phyloP scores from a whole-genome alignment of 2,329 filamentous ascomycete genomes.

The Beauveria rudraprayagi region DNA sequence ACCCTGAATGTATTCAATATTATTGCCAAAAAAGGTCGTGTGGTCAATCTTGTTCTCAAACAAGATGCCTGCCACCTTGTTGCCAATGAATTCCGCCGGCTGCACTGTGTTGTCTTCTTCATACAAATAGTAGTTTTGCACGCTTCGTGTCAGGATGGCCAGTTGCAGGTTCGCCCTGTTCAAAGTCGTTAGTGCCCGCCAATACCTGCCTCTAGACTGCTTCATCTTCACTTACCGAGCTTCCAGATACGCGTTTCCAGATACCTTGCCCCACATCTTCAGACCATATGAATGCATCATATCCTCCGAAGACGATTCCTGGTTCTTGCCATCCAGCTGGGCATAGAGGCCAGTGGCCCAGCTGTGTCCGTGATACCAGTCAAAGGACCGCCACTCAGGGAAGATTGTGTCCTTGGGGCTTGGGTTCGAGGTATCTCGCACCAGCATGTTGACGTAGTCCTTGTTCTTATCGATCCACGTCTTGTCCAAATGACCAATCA shows the following conservation, averaged over 20 bases:
- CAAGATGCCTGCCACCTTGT: constrained; percentile 64
- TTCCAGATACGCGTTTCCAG: constrained; percentile 71
- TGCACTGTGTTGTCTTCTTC: constrained; percentile 58
- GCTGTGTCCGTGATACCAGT: constrained; percentile 91
- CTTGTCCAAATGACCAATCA: constrained; percentile 72
- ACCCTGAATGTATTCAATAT: constrained; percentile 64
- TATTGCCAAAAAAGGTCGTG: constrained; percentile 76
- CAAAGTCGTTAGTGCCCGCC: constrained; percentile 11
- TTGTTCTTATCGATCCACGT: constrained; percentile 66
- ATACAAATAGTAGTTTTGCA: constrained; percentile 80
- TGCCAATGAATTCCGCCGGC: constrained; percentile 68
- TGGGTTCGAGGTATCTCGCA: constrained; percentile 77
- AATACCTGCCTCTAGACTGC: neutral
- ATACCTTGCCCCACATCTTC: constrained; percentile 86
- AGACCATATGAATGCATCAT: constrained; percentile 78
- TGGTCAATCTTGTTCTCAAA: constrained; percentile 97
- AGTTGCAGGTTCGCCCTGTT: constrained; percentile 71
- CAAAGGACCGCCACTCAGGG: constrained; percentile 75
- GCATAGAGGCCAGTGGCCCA: constrained; percentile 80
- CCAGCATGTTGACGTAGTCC: constrained; percentile 73
- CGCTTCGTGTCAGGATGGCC: constrained; percentile 62
- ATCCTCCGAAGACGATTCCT: constrained; percentile 88
- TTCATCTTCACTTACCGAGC: constrained; percentile 43
- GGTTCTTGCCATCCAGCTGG: constrained; percentile 66
- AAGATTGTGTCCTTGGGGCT: constrained; percentile 63